Conservation (phyloP, 208 protist species). For the Trypanosoma grayi region DNA sequence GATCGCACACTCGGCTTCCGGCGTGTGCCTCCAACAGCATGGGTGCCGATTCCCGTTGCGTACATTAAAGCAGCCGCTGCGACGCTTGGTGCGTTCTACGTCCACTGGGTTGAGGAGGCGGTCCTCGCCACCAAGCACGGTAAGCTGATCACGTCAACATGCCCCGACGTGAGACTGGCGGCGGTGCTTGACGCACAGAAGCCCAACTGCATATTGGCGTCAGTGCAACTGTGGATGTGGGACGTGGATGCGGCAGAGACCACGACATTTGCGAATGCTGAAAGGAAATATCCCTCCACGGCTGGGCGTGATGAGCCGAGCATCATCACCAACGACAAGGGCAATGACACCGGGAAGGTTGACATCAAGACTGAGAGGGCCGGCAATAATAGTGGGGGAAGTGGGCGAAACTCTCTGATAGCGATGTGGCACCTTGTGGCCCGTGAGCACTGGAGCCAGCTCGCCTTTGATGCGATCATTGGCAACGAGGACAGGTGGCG, state of each 20-base stretch:
- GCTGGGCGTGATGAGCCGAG: no score
- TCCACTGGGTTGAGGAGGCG: conserved; percentile 30
- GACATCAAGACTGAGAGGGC: background rate
- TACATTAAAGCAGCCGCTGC: conserved; percentile 35
- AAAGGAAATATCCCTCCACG: no score
- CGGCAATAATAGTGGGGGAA: background rate
- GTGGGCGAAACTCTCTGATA: background rate
- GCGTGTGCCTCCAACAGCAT: conserved; percentile 39
- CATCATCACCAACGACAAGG: background rate
- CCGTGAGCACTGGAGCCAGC: conserved; percentile 28
- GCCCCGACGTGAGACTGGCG: background rate
- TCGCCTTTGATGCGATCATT: conserved; percentile 45
- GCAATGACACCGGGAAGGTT: background rate
- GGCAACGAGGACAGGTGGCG: conserved; percentile 42
- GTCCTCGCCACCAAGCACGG: conserved; percentile 7
- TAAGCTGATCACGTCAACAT: conserved; percentile 1
- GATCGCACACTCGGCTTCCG: conserved; percentile 39
- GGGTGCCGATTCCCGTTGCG: conserved; percentile 30
- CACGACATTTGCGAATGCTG: background rate
- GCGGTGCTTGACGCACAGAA: background rate
- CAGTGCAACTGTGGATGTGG: conserved; percentile 42
- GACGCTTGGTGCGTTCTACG: conserved; percentile 31
- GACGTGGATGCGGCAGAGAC: conserved; percentile 29
- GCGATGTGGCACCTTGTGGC: background rate
- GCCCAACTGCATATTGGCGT: conserved; percentile 28